Evolutionary conservation across 2,329 filamentous ascomycete genomes (phyloP).

Genomic region (Fusarium graminum): DNA sequence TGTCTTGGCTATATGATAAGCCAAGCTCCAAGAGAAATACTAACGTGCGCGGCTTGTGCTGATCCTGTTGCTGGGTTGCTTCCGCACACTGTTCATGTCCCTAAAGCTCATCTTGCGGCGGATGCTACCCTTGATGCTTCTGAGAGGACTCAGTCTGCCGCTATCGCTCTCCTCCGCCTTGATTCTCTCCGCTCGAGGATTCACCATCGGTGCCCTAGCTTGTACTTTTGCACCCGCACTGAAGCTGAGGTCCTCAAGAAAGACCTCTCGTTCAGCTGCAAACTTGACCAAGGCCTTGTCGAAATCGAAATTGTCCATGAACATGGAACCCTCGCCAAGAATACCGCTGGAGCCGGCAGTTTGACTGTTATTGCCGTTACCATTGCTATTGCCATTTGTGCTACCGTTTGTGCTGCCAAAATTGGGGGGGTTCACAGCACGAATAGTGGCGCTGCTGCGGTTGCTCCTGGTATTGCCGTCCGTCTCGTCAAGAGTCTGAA

Average conservation of each 20-base stretch:
- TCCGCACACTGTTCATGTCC: slow-evolving; percentile 95
- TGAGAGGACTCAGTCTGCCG: slow-evolving; percentile 68
- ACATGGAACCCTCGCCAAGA: slow-evolving; percentile 52
- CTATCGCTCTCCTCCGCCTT: slow-evolving; percentile 76
- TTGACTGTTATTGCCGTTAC: slow-evolving; percentile 13
- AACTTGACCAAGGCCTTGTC: slow-evolving; percentile 95
- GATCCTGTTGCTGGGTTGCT: slow-evolving; percentile 82
- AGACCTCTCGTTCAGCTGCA: slow-evolving; percentile 92
- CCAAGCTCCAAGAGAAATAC: slow-evolving; percentile 5
- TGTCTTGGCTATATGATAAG: background rate
- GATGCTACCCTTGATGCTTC: slow-evolving; percentile 83
- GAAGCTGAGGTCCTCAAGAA: slow-evolving; percentile 91
- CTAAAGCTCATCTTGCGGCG: slow-evolving; percentile 91
- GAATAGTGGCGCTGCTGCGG: slow-evolving; percentile 75
- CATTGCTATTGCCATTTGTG: slow-evolving; percentile 37
- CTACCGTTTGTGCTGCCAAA: slow-evolving; percentile 46
- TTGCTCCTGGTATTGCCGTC: slow-evolving; percentile 72
- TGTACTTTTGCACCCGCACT: slow-evolving; percentile 84
- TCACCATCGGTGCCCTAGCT: slow-evolving; percentile 77
- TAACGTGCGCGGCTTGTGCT: slow-evolving; percentile 54
- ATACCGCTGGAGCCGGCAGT: slow-evolving; percentile 41
- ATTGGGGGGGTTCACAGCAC: slow-evolving; percentile 55
- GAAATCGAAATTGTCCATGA: slow-evolving; percentile 83
- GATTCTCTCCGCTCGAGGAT: slow-evolving; percentile 85
- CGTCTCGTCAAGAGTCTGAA: slow-evolving; percentile 68